phyloP scores from a whole-genome alignment of 2,329 filamentous ascomycete genomes.

The Colletotrichum sp. region DNA sequence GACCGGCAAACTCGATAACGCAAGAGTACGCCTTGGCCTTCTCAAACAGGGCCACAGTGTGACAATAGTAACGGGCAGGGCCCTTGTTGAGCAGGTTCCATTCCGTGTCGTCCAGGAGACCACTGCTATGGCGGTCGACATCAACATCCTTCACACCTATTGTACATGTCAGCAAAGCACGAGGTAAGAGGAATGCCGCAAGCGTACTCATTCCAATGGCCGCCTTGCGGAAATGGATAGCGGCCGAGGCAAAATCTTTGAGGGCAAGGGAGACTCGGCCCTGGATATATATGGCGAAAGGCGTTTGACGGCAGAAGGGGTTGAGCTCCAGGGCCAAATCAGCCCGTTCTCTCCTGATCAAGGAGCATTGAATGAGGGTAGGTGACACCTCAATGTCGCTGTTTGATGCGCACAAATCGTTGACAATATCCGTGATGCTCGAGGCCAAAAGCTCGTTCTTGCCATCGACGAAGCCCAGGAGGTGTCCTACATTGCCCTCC shows the following conservation, averaged over 20 bases:
- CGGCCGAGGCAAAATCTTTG: constrained; percentile 75
- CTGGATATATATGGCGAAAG: constrained; percentile 81
- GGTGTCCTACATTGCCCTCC: constrained; percentile 65
- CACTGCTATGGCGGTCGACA: constrained; percentile 60
- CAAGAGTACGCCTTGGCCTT: constrained; percentile 77
- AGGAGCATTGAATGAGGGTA: constrained; percentile 65
- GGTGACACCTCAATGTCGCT: constrained; percentile 70
- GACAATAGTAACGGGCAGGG: constrained; percentile 82
- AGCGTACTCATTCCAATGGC: constrained; percentile 81
- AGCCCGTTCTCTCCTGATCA: constrained; percentile 63
- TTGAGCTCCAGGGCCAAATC: constrained; percentile 64
- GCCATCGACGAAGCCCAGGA: constrained; percentile 64
- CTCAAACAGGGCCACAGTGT: constrained; percentile 85
- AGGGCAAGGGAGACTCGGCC: constrained; percentile 78
- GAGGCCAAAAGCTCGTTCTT: constrained; percentile 57
- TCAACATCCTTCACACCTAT: constrained; percentile 52
- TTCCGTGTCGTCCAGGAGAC: constrained; percentile 78
- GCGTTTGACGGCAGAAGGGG: constrained; percentile 60
- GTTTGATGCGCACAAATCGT: constrained; percentile 67
- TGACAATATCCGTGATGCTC: constrained; percentile 70
- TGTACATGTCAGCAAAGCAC: constrained; percentile 32
- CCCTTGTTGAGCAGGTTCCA: constrained; percentile 74
- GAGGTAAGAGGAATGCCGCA: background rate
- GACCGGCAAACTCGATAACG: constrained; percentile 81
- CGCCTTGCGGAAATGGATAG: constrained; percentile 80